phyloP scores from a whole-genome alignment of 1,284 basidiomycete species.

The Heterobasidion occidentale region DNA sequence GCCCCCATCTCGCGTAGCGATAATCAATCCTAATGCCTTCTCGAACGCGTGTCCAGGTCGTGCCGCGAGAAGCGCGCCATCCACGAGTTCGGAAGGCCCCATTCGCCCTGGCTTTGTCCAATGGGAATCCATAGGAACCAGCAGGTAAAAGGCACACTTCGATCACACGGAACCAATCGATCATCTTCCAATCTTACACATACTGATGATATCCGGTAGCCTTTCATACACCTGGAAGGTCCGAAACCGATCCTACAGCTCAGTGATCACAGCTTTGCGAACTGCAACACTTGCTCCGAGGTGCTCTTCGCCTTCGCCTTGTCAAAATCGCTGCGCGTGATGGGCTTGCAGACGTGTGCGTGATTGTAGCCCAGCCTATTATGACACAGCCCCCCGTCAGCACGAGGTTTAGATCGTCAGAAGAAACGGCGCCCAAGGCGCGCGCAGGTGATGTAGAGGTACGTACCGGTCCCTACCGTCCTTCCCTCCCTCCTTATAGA shows the following conservation, averaged over 20 bases:
- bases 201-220: too few relatives aligned
- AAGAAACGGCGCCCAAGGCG: neutral
- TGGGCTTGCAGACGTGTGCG: constrained; percentile 53
- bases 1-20: too few relatives aligned
- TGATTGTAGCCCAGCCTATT: constrained; percentile 75
- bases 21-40: too few relatives aligned
- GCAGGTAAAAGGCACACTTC: too few relatives aligned
- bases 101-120: too few relatives aligned
- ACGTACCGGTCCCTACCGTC: constrained; percentile 62
- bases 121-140: too few relatives aligned
- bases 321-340: constrained; percentile 59
- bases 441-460: neutral
- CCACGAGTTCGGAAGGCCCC: too few relatives aligned
- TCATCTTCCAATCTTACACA: too few relatives aligned
- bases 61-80: too few relatives aligned
- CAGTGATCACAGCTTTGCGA: constrained; percentile 26
- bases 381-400: constrained; percentile 1
- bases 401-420: neutral
- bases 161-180: too few relatives aligned
- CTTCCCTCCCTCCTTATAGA: constrained; percentile 50
- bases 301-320: constrained; percentile 56
- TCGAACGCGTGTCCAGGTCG: too few relatives aligned
- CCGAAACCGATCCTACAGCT: neutral
- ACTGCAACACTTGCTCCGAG: constrained; percentile 31
- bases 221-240: too few relatives aligned